Base-by-base conservation (phyloP, 345 rosid genomes). In the Pistacia integerrima region DNA sequence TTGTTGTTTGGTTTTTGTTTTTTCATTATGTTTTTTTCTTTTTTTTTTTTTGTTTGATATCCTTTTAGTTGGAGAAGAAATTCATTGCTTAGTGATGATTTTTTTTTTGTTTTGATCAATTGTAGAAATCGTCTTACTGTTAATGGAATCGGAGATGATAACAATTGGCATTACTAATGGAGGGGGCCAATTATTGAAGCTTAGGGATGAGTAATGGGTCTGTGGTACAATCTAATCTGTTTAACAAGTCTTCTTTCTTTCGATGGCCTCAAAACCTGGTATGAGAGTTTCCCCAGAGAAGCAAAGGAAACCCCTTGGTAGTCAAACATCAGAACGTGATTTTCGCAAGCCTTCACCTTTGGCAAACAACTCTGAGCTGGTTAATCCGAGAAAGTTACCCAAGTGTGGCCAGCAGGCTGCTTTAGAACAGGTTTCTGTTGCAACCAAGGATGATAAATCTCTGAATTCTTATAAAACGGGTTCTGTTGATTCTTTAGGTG, bases 261-360 rank as follows among this genome's bases (percentile, higher is more conserved):
- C 48, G 25, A 88, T 90, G 97, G 93, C 97, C 78, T 89, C 93
- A 10, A 86, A 81, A 78, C 83, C 69, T 67, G 79, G 81, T 76
- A 33, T 71, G 56, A 78, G 83, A 78, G 70, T 81, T 80, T 86
- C 85, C 18, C 85, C 79, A 0, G 91, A 82, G 73, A 68, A 64
- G 82, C 86, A 69, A 55, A 86, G 79, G 82, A 87, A 79, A 74
- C 78, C 68, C 41, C 16, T 60, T 4, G 59, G 80, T 75, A 80
- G 72, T 82, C 81, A 89, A 79, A 56, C 80, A 48, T n/a, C 17
- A 1, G 85, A 84, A 75, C 82, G 82, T 67, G 84, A 83, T 1
- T 66, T 65, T 66, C 59, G 59, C 46, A 70, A 61, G 81, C 71
- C 84, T 73, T 69, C 78, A 59, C 78, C 85, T 64, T n/a, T 79